phyloP scores from a whole-genome alignment of 352 stramenopile species.

The Lagenidium giganteum region DNA sequence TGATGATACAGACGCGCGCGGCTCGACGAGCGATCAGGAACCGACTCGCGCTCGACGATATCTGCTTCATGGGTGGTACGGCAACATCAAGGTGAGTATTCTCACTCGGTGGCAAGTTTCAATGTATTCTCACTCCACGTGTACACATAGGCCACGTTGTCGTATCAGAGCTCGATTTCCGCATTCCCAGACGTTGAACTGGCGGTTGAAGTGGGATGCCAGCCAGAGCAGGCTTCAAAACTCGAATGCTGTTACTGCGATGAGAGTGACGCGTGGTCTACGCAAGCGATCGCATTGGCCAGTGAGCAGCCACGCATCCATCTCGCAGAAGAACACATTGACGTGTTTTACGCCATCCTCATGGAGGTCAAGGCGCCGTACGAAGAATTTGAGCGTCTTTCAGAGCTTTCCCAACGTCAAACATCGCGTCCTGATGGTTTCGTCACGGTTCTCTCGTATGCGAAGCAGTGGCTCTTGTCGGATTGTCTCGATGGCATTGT shows the following conservation, averaged over 20 bases:
- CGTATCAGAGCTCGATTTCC: constrained; percentile 73
- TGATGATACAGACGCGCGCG: constrained; percentile 22
- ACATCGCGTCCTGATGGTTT: constrained; percentile 78
- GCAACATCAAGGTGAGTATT: constrained; percentile 55
- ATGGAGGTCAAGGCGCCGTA: constrained; percentile 85
- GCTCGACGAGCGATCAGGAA: too few relatives aligned
- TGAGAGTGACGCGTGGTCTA: background rate
- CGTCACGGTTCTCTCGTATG: constrained; percentile 78
- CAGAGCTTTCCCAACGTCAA: constrained; percentile 65
- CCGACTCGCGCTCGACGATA: constrained; percentile 55
- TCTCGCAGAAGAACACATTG: constrained; percentile 72
- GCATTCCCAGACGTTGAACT: constrained; percentile 80
- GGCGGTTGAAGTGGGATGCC: constrained; percentile 53
- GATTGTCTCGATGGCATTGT: constrained; percentile 68
- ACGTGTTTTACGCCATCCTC: constrained; percentile 82
- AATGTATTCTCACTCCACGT: background rate
- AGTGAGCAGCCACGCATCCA: constrained; percentile 49
- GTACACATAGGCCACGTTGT: constrained; percentile 33
- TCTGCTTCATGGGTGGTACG: constrained; percentile 84
- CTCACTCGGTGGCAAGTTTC: background rate
- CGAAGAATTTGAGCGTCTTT: constrained; percentile 75
- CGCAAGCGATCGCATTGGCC: constrained; percentile 1
- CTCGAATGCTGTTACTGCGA: constrained; percentile 17
- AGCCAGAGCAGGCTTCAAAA: constrained; percentile 5
- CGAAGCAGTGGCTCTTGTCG: constrained; percentile 79